Percentiles rank a stretch among this genome's conserved stretches.
Evolutionary conservation across 192 early-diverging fungal species (phyloP).

Genomic region (Gigaspora rosea): DNA sequence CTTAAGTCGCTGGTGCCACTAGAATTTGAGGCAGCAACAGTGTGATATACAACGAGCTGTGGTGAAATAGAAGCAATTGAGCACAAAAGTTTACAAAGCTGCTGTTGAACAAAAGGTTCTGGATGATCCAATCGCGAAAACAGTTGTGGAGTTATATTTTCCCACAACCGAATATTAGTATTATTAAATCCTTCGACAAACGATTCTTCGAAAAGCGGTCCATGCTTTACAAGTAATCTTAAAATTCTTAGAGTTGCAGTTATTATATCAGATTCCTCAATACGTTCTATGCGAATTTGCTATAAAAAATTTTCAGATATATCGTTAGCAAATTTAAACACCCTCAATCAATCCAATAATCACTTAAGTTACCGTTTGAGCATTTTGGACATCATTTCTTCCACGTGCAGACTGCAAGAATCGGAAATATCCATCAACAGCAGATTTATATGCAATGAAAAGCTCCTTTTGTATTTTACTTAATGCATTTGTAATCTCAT

Average conservation of each 20-base stretch:
- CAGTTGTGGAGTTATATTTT: slow-evolving; percentile 71
- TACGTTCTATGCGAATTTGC: slow-evolving; percentile 25
- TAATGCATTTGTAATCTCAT: background rate
- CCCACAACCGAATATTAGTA: slow-evolving; percentile 56
- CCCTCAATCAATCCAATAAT: too few species aligned
- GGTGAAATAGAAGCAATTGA: slow-evolving; percentile 63
- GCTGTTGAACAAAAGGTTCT: slow-evolving; percentile 51
- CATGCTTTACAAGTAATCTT: slow-evolving; percentile 64
- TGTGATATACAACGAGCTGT: slow-evolving; percentile 67
- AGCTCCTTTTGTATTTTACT: slow-evolving; percentile 15
- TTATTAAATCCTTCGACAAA: slow-evolving; percentile 48
- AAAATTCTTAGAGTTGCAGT: slow-evolving; percentile 65
- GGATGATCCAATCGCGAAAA: slow-evolving; percentile 73
- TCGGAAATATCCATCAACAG: slow-evolving; percentile 27
- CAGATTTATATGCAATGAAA: background rate
- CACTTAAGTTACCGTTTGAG: background rate
- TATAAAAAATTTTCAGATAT: background rate
- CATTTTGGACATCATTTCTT: background rate
- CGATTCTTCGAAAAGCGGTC: slow-evolving; percentile 45
- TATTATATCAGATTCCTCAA: slow-evolving; percentile 46
- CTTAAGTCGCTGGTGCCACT: slow-evolving; percentile 42
- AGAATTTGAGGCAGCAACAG: slow-evolving; percentile 57
- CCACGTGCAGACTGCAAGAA: slow-evolving; percentile 8
- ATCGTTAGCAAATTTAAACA: background rate
- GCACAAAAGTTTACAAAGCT: slow-evolving; percentile 56